Conservation (phyloP, 1,284 basidiomycete species). For the Ustilago shanxiensis region DNA sequence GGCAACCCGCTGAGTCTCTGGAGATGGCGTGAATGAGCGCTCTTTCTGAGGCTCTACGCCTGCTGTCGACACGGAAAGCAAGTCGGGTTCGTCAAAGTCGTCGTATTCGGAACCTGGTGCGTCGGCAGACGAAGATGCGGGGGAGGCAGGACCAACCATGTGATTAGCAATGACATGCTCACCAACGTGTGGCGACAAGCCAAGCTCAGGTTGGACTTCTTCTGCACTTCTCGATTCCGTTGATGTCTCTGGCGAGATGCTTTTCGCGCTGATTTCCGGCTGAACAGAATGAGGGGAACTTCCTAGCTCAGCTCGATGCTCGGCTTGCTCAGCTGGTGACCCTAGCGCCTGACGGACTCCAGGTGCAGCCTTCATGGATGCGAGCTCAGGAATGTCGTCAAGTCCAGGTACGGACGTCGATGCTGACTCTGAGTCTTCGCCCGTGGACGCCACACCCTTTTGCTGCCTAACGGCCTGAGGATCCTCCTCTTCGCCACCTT, state of each 20-base stretch:
- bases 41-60: not conserved
- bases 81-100: constrained; percentile 3
- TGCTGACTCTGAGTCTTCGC: not conserved
- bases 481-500: not conserved
- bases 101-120: constrained; percentile 47
- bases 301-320: constrained; percentile 1
- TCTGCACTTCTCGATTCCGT: not conserved
- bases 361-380: constrained; percentile 5
- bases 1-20: not conserved
- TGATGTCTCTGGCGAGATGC: not conserved
- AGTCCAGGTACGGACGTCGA: constrained; percentile 4
- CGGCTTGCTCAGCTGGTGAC: constrained; percentile 2
- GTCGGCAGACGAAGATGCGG: constrained; percentile 39
- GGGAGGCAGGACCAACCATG: constrained; percentile 19
- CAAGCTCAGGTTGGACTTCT: not conserved
- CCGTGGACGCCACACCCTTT: not conserved
- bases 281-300: not conserved
- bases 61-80: not conserved
- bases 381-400: constrained; percentile 14
- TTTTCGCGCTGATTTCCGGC: not conserved
- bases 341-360: constrained; percentile 3
- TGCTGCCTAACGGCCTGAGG: not conserved
- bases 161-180: not conserved
- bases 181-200: not conserved
- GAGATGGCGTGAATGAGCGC: not conserved